Percentiles rank a stretch among this genome's conserved stretches.
These are phyloP conservation scores for Cordyceps javanica DNA, from an alignment of 2,329 filamentous ascomycete genomes.

Conservation along the genomic window DNA sequence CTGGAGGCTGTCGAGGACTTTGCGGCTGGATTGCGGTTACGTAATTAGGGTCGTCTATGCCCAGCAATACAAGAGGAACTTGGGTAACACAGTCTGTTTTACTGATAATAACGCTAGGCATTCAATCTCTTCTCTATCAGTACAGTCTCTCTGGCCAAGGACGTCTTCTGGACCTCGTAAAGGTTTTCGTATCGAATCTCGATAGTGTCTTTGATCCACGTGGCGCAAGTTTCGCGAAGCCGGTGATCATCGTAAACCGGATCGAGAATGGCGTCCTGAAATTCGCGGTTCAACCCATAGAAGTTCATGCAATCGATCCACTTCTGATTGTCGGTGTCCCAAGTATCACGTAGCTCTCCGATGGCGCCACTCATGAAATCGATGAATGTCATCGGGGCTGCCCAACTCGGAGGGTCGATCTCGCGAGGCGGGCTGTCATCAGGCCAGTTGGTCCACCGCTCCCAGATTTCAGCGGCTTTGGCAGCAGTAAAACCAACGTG, in stretches of 20 bases:
- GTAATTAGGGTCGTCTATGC: no score
- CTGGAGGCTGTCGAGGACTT: conserved; percentile 27
- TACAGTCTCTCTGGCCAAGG: no score
- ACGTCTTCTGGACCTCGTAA: neutral
- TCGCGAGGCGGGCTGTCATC: neutral
- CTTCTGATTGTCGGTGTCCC: neutral
- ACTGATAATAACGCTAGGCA: no score
- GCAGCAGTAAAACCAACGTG: neutral
- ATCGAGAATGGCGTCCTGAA: neutral
- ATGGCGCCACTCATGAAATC: neutral
- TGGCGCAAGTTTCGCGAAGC: neutral
- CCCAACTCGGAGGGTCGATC: neutral
- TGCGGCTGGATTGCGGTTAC: conserved; percentile 5
- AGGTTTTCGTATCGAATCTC: neutral
- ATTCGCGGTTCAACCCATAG: neutral
- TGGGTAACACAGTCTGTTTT: no score
- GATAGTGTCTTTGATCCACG: neutral
- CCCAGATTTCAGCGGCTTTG: neutral
- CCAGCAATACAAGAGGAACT: no score
- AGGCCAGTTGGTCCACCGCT: neutral
- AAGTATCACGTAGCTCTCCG: neutral
- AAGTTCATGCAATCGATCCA: neutral
- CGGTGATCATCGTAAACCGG: neutral
- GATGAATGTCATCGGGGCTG: neutral
- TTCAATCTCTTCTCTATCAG: no score